Base-by-base conservation (phyloP, 1,284 basidiomycete genomes). In the Ustilago crameri region DNA sequence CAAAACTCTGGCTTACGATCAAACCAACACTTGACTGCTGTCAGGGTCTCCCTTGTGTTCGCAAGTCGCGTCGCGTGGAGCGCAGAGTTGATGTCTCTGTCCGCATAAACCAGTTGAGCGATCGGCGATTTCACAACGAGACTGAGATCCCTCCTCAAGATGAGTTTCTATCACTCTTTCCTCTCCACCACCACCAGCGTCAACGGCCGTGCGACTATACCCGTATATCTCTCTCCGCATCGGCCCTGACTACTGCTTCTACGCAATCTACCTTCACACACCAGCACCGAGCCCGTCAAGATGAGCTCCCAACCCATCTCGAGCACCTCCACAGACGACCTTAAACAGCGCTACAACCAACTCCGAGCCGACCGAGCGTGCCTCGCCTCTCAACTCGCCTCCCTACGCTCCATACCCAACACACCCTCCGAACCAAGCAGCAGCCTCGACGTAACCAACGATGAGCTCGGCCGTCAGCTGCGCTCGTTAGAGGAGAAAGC, bases 401-500 rank as follows among this genome's bases (percentile, higher is more conserved):
- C 60, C 18, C 51, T 74, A 3, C 56, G 56, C 5, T 23, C 54
- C 8, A 44, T 71, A 3, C 67, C 62, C 9, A 53, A 66, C 22
- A 15, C 20, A 14, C 17, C 24, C 0, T 7, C 26, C 14, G 53
- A 51, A 7, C 9, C 51, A 9, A 41, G 48, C 12, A 41, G 43
- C 14, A 23, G 42, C 1, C 51, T 70, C 22, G 42, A 65, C 12
- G 22, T 34, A 3, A 46, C 68, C 5, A 68, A 64, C 47, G 37
- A 63, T 5, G 53, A 68, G 26, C 69, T 75, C 4, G 57, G 45
- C 3, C 40, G 40, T 17, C 51, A 61, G 37, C 60, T 73, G 3
- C 44, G 62, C 14, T 42, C 46, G 7, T 47, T 73, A 34, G 75
- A 76, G 23, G 72, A 76, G 40, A 68, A 63, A 20, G 51, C 69